Conservation (phyloP, 768 basidiomycete species). For the Kwoniella pini region DNA sequence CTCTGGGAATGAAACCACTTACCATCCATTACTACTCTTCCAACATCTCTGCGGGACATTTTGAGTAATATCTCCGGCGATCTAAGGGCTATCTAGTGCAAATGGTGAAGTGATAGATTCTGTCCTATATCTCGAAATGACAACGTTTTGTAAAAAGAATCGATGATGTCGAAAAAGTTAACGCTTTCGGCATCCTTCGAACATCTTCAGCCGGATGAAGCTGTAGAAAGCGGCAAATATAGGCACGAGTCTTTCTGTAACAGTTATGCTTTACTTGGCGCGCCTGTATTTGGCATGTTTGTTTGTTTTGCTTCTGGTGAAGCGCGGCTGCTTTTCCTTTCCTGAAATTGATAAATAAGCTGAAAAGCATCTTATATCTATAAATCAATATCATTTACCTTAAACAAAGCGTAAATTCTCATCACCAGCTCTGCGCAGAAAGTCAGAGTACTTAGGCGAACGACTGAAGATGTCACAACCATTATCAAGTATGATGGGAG, state of each 20-base stretch:
- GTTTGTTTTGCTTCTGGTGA: neutral
- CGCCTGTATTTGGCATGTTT: slow-evolving; percentile 13
- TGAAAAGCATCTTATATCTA: too few species aligned
- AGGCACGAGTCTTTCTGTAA: neutral
- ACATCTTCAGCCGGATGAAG: slow-evolving; percentile 1
- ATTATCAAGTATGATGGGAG: slow-evolving; percentile 26
- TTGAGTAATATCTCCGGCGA: too few species aligned
- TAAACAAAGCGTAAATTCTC: too few species aligned
- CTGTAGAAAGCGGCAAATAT: too few species aligned
- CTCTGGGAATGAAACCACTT: slow-evolving; percentile 8
- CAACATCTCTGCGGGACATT: slow-evolving; percentile 46
- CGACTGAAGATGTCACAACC: slow-evolving; percentile 25
- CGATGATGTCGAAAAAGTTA: neutral
- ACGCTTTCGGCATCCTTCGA: slow-evolving; percentile 5
- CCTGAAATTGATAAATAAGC: neutral
- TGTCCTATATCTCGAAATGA: too few species aligned
- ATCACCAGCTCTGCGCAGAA: too few species aligned
- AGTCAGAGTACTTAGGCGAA: neutral
- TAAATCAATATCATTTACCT: too few species aligned
- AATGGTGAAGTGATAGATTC: too few species aligned
- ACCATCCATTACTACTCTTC: slow-evolving; percentile 52
- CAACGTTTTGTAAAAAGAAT: slow-evolving; percentile 1
- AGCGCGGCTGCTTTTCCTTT: slow-evolving; percentile 13
- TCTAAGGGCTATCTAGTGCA: too few species aligned
- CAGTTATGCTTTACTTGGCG: too few species aligned